phyloP scores from a whole-genome alignment of 2,329 filamentous ascomycete genomes.

The Hirsutella thompsonii region DNA sequence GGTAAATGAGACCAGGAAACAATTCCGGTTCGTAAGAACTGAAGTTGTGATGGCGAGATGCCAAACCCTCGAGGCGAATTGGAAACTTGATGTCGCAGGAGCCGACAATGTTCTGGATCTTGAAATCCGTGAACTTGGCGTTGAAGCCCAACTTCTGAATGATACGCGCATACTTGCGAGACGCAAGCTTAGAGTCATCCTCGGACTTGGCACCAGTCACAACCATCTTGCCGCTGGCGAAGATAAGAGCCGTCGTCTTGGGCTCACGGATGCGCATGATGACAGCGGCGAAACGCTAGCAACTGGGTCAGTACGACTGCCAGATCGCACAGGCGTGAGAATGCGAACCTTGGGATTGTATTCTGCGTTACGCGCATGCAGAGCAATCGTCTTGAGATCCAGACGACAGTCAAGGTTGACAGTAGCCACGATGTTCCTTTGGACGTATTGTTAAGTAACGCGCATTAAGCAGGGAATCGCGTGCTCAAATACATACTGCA shows the following conservation, averaged over 20 bases:
- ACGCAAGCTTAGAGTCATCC: conserved; percentile 93
- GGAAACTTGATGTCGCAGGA: conserved; percentile 99
- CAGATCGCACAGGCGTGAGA: not conserved
- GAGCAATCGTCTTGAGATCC: conserved; percentile 96
- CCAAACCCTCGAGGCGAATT: conserved; percentile 89
- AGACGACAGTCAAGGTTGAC: conserved; percentile 96
- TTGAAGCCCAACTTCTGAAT: conserved; percentile 99
- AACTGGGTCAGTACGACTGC: conserved; percentile 6
- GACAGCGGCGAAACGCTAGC: conserved; percentile 93
- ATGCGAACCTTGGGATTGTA: conserved; percentile 85
- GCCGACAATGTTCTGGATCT: conserved; percentile 99
- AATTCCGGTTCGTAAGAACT: conserved; percentile 97
- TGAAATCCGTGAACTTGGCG: conserved; percentile 99
- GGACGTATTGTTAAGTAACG: conserved; percentile 38
- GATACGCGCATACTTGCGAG: conserved; percentile 94
- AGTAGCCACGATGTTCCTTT: conserved; percentile 97
- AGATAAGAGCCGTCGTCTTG: conserved; percentile 96
- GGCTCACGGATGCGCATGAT: conserved; percentile 99
- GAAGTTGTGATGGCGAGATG: conserved; percentile 97
- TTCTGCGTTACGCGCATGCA: conserved; percentile 96
- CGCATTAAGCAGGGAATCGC: conserved; percentile 16
- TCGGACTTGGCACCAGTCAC: conserved; percentile 97
- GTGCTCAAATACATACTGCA: conserved; percentile 74
- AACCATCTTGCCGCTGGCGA: conserved; percentile 98
- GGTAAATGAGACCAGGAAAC: conserved; percentile 98